Conservation (phyloP, 257 asterid genomes). For the Penstemon barbatus region DNA sequence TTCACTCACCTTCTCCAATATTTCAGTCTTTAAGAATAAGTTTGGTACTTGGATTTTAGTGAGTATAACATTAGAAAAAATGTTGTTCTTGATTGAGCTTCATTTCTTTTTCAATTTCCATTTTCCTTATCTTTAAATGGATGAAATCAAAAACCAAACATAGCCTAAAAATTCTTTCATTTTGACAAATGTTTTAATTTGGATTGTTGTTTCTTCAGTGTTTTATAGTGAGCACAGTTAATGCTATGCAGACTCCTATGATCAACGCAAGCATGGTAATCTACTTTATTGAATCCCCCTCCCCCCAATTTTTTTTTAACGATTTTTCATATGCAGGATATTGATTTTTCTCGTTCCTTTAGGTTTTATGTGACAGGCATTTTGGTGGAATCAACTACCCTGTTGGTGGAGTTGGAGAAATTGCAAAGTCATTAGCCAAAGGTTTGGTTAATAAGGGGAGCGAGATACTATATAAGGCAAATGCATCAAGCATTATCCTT, state of each 20-base stretch:
- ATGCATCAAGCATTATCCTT: slow-evolving; percentile 66
- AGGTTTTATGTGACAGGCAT: slow-evolving; percentile 99
- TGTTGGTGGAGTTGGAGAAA: slow-evolving; percentile 96
- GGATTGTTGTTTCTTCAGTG: slow-evolving; percentile 55
- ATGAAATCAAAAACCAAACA: not conserved
- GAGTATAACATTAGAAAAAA: too few species aligned
- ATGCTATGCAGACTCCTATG: slow-evolving; percentile 90
- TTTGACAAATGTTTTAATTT: slow-evolving; percentile 19
- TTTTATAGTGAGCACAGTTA: slow-evolving; percentile 96
- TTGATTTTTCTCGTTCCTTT: slow-evolving; percentile 25
- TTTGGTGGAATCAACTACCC: slow-evolving; percentile 99
- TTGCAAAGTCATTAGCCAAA: slow-evolving; percentile 82
- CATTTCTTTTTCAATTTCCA: too few species aligned
- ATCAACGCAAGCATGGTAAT: slow-evolving; percentile 98
- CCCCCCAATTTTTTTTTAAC: slow-evolving; percentile 7
- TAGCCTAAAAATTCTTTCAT: not conserved
- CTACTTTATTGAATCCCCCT: slow-evolving; percentile 15
- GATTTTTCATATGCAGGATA: slow-evolving; percentile 2
- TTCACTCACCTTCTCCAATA: slow-evolving; percentile 25
- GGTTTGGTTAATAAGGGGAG: slow-evolving; percentile 78
- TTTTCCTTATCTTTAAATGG: too few species aligned
- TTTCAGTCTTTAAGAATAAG: slow-evolving; percentile 4
- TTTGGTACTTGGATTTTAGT: too few species aligned
- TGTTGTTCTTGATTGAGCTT: too few species aligned
- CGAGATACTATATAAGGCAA: slow-evolving; percentile 78